Base-by-base conservation (phyloP, 129 eudicot genomes). In the Oenanthe sinensis region DNA sequence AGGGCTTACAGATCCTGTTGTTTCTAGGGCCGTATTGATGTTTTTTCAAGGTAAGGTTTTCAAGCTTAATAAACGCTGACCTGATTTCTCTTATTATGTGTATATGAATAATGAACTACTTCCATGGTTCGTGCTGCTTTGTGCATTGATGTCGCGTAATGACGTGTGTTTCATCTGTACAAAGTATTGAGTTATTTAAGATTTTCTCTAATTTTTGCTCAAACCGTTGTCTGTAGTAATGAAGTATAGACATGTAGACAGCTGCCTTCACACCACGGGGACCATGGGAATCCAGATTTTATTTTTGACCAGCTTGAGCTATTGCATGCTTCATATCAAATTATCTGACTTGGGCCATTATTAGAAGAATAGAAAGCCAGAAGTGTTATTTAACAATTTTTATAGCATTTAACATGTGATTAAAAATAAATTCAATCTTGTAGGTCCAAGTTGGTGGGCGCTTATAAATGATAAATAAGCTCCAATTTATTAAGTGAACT, bases 11-110 rank as follows among this genome's bases (percentile, higher is more conserved):
- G 97, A 92, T 78, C 82, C 96, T 3, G 62, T 85, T 80, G 90
- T 96, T 76, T 90, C 87, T 47, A 85, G 84, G 84, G 87, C 78
- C 0, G 88, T 92, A 77, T 77, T 92, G 69, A 77, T 81, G 71
- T 85, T 90, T 78, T 92, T 92, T 69, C 96, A 88, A 85, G 97
- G 97, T 90, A 79, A 73, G 77, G 17, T 74, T 19, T 72, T 37
- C 13, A 8, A 20, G 36, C 14, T 22, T 36, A 19, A 22, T 19
- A 10, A 20, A 3, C 8, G 16, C 19, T n/a, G 52, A 71, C 54
- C 26, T 71, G 50, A 8, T 40, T 42, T 73, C 77, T 28, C 30
- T 0, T n/a, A 1, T 10, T 40, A 6, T 42, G 10, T n/a, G 19
- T 8, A 73, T 44, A 43, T 43, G 15, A 10, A 0, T 43, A 43